Conservation (phyloP, 164 flowering plant genomes). For the Piper betle region DNA sequence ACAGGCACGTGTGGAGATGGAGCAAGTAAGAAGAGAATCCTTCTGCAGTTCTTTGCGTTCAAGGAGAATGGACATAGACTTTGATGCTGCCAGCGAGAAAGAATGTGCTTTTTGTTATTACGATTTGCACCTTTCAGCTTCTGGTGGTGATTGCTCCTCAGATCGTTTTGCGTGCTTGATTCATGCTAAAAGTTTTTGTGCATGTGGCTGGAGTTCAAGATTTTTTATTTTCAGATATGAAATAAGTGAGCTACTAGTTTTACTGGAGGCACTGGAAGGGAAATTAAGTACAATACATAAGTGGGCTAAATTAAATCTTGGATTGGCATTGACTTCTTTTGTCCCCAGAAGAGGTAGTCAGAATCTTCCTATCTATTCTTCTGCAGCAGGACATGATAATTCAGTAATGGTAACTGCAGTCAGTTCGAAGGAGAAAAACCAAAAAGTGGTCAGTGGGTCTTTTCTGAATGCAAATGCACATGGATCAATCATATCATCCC, state of each 20-base stretch:
- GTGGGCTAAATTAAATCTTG: conserved; percentile 65
- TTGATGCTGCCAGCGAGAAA: conserved; percentile 35
- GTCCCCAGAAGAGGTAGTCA: conserved; percentile 24
- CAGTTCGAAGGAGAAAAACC: conserved; percentile 9
- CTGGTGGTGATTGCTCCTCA: conserved; percentile 51
- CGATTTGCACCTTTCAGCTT: conserved; percentile 68
- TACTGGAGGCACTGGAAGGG: conserved; percentile 63
- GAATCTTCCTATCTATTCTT: not conserved
- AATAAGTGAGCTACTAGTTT: conserved; percentile 41
- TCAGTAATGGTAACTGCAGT: not conserved
- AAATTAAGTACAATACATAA: conserved; percentile 56
- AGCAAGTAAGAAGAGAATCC: conserved; percentile 35
- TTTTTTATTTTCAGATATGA: conserved; percentile 47
- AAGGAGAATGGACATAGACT: conserved; percentile 36
- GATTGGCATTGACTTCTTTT: conserved; percentile 34
- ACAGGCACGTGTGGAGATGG: conserved; percentile 44
- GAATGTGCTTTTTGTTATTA: conserved; percentile 53
- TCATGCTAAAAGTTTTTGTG: conserved; percentile 62
- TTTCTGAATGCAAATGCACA: not conserved
- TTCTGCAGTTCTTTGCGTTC: conserved; percentile 29
- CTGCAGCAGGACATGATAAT: not conserved
- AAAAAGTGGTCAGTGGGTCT: conserved; percentile 4
- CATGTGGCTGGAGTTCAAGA: conserved; percentile 46
- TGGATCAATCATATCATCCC: not conserved
- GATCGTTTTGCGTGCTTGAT: conserved; percentile 47